Conservation (phyloP, 768 basidiomycete genomes). For the Rhodotorula taiwanensis region DNA sequence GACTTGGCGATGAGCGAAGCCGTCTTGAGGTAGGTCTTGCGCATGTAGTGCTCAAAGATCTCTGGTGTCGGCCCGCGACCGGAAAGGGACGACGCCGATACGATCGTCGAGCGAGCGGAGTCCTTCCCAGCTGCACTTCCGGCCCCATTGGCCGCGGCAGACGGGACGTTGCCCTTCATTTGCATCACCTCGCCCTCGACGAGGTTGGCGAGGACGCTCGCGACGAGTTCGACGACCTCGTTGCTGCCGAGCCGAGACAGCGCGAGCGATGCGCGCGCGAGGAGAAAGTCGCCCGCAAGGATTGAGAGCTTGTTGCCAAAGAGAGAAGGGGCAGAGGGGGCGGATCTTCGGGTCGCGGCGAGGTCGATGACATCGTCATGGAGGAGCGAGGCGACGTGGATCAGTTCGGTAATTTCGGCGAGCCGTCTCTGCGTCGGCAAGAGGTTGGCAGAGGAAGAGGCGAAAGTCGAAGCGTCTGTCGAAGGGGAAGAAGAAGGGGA, state of each 20-base stretch:
- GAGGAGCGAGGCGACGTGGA: conserved; percentile 86
- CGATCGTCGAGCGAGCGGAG: background rate
- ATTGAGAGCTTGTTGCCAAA: conserved; percentile 92
- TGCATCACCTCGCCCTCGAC: conserved; percentile 96
- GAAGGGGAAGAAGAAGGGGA: conserved; percentile 41
- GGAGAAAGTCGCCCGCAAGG: conserved; percentile 89
- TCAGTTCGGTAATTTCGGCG: conserved; percentile 96
- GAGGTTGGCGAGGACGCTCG: conserved; percentile 83
- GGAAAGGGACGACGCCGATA: conserved; percentile 2
- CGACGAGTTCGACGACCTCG: conserved; percentile 88
- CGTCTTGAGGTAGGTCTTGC: conserved; percentile 88
- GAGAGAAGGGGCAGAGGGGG: conserved; percentile 61
- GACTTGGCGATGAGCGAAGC: conserved; percentile 86
- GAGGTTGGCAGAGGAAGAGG: conserved; percentile 42
- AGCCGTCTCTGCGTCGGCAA: conserved; percentile 86
- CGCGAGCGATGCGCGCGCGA: conserved; percentile 82
- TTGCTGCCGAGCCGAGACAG: conserved; percentile 74
- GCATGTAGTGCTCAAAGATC: conserved; percentile 60
- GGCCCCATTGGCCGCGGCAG: conserved; percentile 13
- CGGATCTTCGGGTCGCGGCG: conserved; percentile 63
- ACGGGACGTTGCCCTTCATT: conserved; percentile 49
- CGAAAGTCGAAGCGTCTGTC: background rate
- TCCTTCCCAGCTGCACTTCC: background rate
- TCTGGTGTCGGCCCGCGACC: conserved; percentile 40
- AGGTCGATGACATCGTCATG: conserved; percentile 84